Evolutionary conservation across 805 yeast species (phyloP).

Genomic region (Komagataella phaffii): DNA sequence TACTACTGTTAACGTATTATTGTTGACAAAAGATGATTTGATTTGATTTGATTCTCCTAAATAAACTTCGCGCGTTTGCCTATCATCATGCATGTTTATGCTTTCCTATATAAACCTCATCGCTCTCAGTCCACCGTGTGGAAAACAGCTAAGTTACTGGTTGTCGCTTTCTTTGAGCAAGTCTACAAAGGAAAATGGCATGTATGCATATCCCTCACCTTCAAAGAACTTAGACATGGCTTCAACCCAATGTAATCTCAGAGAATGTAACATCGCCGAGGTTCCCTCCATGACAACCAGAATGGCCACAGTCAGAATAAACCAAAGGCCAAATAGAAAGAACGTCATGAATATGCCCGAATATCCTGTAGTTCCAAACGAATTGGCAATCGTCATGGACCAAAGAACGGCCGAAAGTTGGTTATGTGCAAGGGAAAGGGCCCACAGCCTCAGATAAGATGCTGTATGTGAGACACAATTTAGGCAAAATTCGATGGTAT

Average conservation of each 20-base stretch:
- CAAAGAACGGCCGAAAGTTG: constrained; percentile 63
- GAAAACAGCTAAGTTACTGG: not conserved
- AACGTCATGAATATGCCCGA: constrained; percentile 46
- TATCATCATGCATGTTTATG: not conserved
- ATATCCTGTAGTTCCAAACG: constrained; percentile 42
- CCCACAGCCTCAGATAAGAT: constrained; percentile 68
- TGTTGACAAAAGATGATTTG: not conserved
- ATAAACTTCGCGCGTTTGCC: not conserved
- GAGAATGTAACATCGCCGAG: constrained; percentile 70
- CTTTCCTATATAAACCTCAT: not conserved
- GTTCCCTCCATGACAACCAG: constrained; percentile 75
- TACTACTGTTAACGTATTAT: not conserved
- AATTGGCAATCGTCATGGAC: constrained; percentile 59
- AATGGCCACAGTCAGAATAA: constrained; percentile 52
- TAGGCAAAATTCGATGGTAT: constrained; percentile 68
- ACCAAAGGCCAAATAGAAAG: constrained; percentile 62
- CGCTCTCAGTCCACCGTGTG: not conserved
- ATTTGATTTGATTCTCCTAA: not conserved
- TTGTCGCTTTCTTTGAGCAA: constrained; percentile 8
- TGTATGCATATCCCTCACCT: constrained; percentile 61
- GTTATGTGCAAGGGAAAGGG: constrained; percentile 68
- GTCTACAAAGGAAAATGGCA: constrained; percentile 41
- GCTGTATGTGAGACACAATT: constrained; percentile 76
- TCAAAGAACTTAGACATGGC: constrained; percentile 71
- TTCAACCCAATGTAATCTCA: constrained; percentile 74